Conservation (phyloP, 331 rosid genomes). For the Acacia pycnantha region DNA sequence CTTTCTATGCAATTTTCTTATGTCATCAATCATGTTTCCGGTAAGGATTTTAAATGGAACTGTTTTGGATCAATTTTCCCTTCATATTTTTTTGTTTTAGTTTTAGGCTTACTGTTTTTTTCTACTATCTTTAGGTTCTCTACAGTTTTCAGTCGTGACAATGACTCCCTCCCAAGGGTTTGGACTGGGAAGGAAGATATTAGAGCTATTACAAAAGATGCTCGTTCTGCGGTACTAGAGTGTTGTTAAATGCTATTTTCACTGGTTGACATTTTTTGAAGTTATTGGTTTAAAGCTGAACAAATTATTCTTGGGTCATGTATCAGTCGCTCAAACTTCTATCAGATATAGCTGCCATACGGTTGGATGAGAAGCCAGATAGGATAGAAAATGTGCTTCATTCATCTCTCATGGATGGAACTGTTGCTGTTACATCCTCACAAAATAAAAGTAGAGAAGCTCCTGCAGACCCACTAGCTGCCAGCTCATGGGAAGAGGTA, state of each 20-base stretch:
- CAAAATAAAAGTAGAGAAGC: constrained; percentile 40
- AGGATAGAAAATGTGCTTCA: constrained; percentile 53
- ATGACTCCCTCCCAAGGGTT: constrained; percentile 81
- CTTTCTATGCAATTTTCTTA: constrained; percentile 1
- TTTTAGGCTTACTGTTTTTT: constrained; percentile 32
- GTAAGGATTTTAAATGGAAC: not conserved
- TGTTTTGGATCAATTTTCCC: not conserved
- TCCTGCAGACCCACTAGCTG: constrained; percentile 68
- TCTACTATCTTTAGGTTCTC: constrained; percentile 68
- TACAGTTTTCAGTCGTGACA: constrained; percentile 73
- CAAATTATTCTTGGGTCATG: constrained; percentile 28
- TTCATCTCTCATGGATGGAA: constrained; percentile 54
- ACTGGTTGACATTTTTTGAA: constrained; percentile 12
- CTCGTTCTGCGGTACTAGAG: constrained; percentile 63
- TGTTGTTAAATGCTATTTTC: constrained; percentile 17
- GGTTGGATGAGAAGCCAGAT: constrained; percentile 86
- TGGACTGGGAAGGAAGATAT: constrained; percentile 95
- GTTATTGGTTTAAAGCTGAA: constrained; percentile 15
- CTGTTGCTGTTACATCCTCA: constrained; percentile 44
- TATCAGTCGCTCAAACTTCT: constrained; percentile 80
- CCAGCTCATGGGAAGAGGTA: constrained; percentile 97
- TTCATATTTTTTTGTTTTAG: not conserved
- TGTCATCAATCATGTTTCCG: not conserved
- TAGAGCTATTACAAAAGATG: constrained; percentile 71
- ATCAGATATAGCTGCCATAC: constrained; percentile 78